phyloP scores from a whole-genome alignment of 1,284 basidiomycete species.

The Caloboletus firmus region DNA sequence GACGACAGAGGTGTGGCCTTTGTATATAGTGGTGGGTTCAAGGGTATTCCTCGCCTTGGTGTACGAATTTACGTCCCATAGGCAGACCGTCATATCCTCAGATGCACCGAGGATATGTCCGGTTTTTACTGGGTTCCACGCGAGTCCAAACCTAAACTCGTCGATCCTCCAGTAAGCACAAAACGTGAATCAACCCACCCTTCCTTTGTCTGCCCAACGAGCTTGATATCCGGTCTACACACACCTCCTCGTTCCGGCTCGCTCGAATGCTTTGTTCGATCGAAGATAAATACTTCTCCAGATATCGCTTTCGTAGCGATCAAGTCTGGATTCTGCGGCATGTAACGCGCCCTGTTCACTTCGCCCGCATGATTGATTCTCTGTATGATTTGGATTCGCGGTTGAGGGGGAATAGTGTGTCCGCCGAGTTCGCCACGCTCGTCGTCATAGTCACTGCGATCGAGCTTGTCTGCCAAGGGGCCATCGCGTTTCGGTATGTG shows the following conservation, averaged over 20 bases:
- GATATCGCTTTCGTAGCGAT: constrained; percentile 93
- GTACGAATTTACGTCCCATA: constrained; percentile 95
- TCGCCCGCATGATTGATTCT: constrained; percentile 96
- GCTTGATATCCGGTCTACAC: constrained; percentile 88
- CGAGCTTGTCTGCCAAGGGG: constrained; percentile 69
- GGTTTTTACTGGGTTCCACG: constrained; percentile 83
- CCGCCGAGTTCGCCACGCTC: constrained; percentile 91
- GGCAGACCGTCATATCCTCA: constrained; percentile 94
- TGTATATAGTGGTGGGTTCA: constrained; percentile 81
- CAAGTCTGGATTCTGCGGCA: constrained; percentile 97
- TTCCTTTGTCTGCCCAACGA: constrained; percentile 90
- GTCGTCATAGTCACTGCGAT: constrained; percentile 85
- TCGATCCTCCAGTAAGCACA: constrained; percentile 8
- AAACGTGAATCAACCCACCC: constrained; percentile 58
- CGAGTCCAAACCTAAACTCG: constrained; percentile 77
- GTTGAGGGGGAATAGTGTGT: constrained; percentile 72
- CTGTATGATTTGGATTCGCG: constrained; percentile 88
- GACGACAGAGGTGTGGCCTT: constrained; percentile 87
- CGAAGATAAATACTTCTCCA: constrained; percentile 93
- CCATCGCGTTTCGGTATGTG: constrained; percentile 84
- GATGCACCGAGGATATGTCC: constrained; percentile 92
- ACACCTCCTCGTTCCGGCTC: constrained; percentile 84
- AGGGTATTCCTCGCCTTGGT: constrained; percentile 78
- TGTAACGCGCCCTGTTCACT: constrained; percentile 96
- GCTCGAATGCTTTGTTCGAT: constrained; percentile 95